Evolutionary conservation across 192 early-diverging fungal genomes (phyloP), one percentile per base, ranked within the genome.

Genomic region (Linderina pennispora): DNA sequence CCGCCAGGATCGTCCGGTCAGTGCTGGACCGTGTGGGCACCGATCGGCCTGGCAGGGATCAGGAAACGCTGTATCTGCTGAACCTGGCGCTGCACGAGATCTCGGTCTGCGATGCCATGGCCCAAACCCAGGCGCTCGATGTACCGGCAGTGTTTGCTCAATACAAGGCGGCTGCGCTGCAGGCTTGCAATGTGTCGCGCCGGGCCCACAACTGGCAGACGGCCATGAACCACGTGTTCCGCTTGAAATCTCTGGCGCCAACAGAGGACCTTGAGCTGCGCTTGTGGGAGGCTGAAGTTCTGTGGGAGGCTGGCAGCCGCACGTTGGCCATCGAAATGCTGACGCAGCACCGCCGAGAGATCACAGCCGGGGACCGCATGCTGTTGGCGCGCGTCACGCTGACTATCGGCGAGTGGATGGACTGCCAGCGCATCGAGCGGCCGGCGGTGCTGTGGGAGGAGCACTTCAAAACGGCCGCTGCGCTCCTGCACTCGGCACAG

Each of bases 251-350:
- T 0, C 26, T 52, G 32, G 23, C 45, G 21, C 50, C 40, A 26
- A 18, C 16, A 0, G 41, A 20, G 15, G 26, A 17, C 2, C 13
- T 45, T 13, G 59, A 55, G 49, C 50, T 69, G 34, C 50, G 43
- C 40, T 62, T 72, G 53, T 72, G 68, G 68, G 61, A 64, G 56
- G 61, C 68, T 4, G 61, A 72, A 43, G 64, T 57, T 8, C 50
- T 72, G 33, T 72, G 68, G 68, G 68, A 72, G 6, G 43, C 68
- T 2, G 68, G 68, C 6, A 60, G 43, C 34, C 39, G 40, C 24
- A 40, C 36, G 2, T 41, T 72, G 36, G 68, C 68, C 2, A 48
- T 64, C 11, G 68, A 72, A 48, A 43, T 72, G 5, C 21, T 72
- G 28, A 52, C 53, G 40, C 50, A 51, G 33, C 65, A 69, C 35